phyloP scores from a whole-genome alignment of 1,284 basidiomycete species.

The Cryptococcus sp. region DNA sequence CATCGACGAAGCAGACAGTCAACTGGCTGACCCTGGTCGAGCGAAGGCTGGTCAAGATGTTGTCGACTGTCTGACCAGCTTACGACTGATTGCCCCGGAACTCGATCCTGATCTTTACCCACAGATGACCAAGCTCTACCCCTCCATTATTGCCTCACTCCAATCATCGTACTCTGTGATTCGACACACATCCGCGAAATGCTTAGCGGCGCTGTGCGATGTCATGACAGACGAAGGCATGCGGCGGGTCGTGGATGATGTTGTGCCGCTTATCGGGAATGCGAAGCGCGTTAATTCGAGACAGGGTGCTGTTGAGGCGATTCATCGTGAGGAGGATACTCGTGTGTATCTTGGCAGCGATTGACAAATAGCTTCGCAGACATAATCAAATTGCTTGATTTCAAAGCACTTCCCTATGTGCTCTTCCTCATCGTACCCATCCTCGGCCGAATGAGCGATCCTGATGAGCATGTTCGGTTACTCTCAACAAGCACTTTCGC shows the following conservation, averaged over 20 bases:
- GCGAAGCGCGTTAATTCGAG: conserved; percentile 73
- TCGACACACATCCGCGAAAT: conserved; percentile 80
- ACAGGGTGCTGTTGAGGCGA: conserved; percentile 85
- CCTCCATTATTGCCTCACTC: conserved; percentile 71
- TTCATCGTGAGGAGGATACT: conserved; percentile 70
- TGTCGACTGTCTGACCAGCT: conserved; percentile 87
- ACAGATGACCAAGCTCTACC: conserved; percentile 71
- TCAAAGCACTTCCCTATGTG: conserved; percentile 94
- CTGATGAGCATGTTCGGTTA: conserved; percentile 85
- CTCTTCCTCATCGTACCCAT: conserved; percentile 96
- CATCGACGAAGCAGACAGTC: conserved; percentile 22
- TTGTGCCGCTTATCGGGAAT: conserved; percentile 85
- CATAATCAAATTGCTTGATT: conserved; percentile 86
- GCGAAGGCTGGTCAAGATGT: conserved; percentile 74
- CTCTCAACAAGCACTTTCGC: conserved; percentile 97
- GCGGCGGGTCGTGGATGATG: conserved; percentile 79
- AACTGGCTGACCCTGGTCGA: conserved; percentile 10
- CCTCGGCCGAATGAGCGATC: conserved; percentile 95
- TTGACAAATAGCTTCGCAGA: conserved; percentile 58
- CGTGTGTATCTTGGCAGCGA: not conserved
- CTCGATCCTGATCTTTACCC: conserved; percentile 71
- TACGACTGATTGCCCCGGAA: conserved; percentile 77
- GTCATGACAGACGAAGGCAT: conserved; percentile 83
- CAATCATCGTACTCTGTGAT: conserved; percentile 86
- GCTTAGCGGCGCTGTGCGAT: conserved; percentile 83